Percentiles rank a stretch among this genome's conserved stretches.
Conservation (phyloP, 352 stramenopile species). For the Stramenopiles sp. region DNA sequence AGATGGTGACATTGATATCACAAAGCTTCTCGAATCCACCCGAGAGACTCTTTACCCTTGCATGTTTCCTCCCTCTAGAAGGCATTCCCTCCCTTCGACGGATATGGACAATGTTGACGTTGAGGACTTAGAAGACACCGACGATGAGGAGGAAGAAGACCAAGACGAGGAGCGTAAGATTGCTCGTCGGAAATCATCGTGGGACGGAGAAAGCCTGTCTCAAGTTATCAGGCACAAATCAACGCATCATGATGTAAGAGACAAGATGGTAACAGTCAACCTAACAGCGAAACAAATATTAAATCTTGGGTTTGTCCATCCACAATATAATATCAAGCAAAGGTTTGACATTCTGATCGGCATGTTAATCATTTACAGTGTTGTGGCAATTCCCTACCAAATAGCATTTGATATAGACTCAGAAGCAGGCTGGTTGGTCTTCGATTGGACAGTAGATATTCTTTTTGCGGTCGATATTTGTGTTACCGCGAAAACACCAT, state of each 20-base stretch:
- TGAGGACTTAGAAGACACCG: not conserved
- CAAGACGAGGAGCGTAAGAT: not conserved
- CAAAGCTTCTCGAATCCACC: too few relatives aligned
- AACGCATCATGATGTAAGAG: too few relatives aligned
- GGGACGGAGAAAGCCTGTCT: too few relatives aligned
- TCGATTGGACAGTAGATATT: not conserved
- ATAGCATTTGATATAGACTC: conserved; percentile 15
- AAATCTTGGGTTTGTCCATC: conserved; percentile 5
- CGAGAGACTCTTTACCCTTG: too few relatives aligned
- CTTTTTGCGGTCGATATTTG: not conserved
- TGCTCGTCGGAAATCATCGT: too few relatives aligned
- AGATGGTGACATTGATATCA: too few relatives aligned
- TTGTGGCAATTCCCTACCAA: conserved; percentile 20
- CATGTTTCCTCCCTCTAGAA: too few relatives aligned
- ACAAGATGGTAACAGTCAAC: not conserved
- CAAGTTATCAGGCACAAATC: too few relatives aligned
- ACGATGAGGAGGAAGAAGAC: not conserved
- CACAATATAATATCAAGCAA: conserved; percentile 11
- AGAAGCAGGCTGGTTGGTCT: not conserved
- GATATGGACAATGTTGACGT: too few relatives aligned
- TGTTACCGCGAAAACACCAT: not conserved
- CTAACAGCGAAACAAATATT: not conserved
- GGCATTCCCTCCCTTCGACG: too few relatives aligned
- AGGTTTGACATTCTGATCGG: conserved; percentile 16
- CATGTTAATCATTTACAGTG: conserved; percentile 19